phyloP scores from a whole-genome alignment of 106 monocot genomes.

The Dioscorea alata region DNA sequence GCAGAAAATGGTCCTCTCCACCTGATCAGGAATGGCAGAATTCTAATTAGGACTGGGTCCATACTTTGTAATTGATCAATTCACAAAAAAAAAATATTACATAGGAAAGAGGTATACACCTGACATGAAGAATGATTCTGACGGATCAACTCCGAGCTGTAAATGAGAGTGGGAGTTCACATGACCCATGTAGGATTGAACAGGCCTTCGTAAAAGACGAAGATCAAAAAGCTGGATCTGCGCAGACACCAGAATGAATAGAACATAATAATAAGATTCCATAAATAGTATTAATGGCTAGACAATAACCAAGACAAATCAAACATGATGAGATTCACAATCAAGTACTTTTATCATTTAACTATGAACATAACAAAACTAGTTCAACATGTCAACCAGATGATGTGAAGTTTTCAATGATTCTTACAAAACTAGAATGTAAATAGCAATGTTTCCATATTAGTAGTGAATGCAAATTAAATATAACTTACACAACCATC shows the following conservation, averaged over 20 bases:
- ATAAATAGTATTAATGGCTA: too few species aligned
- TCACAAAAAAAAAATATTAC: neutral
- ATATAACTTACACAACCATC: conserved; percentile 79
- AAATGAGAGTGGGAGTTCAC: conserved; percentile 63
- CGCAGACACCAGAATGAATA: neutral
- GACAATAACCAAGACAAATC: too few species aligned
- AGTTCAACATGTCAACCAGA: too few species aligned
- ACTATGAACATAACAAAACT: too few species aligned
- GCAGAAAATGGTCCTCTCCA: conserved; percentile 60
- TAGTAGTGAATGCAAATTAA: neutral
- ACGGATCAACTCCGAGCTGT: conserved; percentile 67
- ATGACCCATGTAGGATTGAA: conserved; percentile 83
- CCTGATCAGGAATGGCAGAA: conserved; percentile 23
- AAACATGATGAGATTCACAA: too few species aligned
- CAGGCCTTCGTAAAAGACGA: conserved; percentile 54
- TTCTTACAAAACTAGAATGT: too few species aligned
- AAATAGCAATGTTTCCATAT: neutral
- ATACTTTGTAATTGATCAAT: neutral
- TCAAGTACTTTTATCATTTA: too few species aligned
- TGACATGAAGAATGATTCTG: conserved; percentile 62
- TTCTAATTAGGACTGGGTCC: too few species aligned
- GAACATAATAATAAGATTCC: too few species aligned
- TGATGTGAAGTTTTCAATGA: too few species aligned
- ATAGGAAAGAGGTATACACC: conserved; percentile 26
- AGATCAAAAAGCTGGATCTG: conserved; percentile 88